A percentile compares a stretch with the other conserved stretches of the same genome.
Conservation (phyloP, 2,329 filamentous ascomycete genomes). For the Corinectria fuckeliana region DNA sequence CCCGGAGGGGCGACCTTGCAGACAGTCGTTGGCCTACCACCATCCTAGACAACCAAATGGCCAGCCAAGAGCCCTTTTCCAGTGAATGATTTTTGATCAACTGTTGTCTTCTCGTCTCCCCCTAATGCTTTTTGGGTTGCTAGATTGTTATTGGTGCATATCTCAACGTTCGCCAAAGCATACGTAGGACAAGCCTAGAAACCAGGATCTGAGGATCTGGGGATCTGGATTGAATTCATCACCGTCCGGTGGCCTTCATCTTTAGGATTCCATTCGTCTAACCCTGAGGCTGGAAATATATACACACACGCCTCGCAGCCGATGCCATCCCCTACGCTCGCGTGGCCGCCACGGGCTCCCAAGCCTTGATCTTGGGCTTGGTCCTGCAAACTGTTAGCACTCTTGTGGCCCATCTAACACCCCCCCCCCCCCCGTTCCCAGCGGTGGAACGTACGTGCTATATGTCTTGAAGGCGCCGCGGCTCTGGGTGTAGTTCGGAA, state of each 20-base stretch:
- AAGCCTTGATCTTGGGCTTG: conserved; percentile 60
- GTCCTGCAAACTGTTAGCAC: conserved; percentile 46
- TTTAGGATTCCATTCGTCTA: conserved; percentile 28
- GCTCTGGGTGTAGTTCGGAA: conserved; percentile 76
- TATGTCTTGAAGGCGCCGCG: conserved; percentile 90
- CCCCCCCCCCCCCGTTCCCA: neutral
- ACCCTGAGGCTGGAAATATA: conserved; percentile 36
- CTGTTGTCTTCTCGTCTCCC: no score
- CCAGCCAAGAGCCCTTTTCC: no score
- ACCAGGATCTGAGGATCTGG: neutral
- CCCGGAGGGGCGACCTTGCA: no score
- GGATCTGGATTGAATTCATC: conserved; percentile 27
- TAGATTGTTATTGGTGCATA: neutral
- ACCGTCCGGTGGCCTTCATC: conserved; percentile 12
- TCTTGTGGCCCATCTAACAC: neutral
- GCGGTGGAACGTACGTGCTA: conserved; percentile 77
- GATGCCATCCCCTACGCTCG: conserved; percentile 38
- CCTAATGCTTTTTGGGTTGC: no score
- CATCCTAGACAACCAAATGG: no score
- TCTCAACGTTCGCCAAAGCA: no score
- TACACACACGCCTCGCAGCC: conserved; percentile 34
- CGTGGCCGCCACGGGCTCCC: conserved; percentile 55
- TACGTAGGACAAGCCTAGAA: no score
- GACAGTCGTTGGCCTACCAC: no score
- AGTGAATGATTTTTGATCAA: no score